These are phyloP conservation scores for Oxyria digyna DNA, from an alignment of 148 eudicot species.

Conservation along the genomic window DNA sequence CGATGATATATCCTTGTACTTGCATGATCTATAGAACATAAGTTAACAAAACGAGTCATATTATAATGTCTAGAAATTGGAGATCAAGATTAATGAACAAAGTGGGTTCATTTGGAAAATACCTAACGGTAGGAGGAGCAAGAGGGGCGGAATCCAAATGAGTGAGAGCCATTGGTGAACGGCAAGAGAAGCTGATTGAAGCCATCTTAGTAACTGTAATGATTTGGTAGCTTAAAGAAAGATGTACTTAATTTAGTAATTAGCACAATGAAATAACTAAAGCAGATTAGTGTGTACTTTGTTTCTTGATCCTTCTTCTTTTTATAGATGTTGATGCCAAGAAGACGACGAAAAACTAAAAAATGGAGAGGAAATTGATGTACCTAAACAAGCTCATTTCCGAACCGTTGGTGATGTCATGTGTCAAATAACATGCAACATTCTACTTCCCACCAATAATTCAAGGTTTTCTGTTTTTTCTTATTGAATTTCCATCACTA, in stretches of 20 bases:
- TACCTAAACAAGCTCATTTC: background rate
- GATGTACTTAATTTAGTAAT: background rate
- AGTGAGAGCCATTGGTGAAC: background rate
- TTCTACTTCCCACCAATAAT: too few species aligned
- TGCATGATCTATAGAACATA: background rate
- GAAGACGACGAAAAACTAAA: background rate
- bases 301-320: background rate
- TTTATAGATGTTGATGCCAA: background rate
- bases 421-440: too few species aligned
- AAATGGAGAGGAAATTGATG: background rate
- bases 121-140: background rate
- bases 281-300: background rate
- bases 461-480: too few species aligned
- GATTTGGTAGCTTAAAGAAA: background rate
- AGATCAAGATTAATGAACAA: background rate
- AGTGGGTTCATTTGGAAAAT: background rate
- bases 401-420: background rate
- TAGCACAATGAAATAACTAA: background rate
- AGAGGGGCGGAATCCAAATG: constrained; percentile 1
- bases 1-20: background rate
- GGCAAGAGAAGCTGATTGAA: constrained; percentile 6
- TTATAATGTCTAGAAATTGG: too few species aligned
- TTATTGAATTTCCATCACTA: too few species aligned
- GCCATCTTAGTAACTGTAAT: background rate
- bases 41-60: background rate